A percentile compares a stretch with the other conserved stretches of the same genome.
phyloP scores from a whole-genome alignment of 331 rosid species.

The Malus hybrid region DNA sequence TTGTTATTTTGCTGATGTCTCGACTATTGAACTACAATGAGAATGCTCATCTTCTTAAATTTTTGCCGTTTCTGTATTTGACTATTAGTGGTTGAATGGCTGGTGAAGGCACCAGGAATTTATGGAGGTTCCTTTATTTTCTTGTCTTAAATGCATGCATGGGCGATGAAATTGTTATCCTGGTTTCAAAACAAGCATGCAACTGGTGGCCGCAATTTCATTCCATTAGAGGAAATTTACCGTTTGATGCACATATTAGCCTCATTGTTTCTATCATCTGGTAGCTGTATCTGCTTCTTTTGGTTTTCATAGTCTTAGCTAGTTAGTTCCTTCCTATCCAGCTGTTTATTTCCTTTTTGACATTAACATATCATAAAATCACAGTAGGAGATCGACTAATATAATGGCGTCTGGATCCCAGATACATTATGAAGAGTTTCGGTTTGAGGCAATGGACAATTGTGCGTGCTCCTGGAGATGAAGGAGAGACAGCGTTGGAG shows the following conservation, averaged over 20 bases:
- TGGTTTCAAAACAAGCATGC: not conserved
- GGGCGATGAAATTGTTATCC: not conserved
- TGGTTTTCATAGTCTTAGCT: not conserved
- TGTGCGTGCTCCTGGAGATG: slow-evolving; percentile 57
- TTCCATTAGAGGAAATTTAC: not conserved
- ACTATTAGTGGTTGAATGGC: not conserved
- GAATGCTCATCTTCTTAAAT: not conserved
- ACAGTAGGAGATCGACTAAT: not conserved
- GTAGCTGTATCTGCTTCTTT: not conserved
- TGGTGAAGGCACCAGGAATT: not conserved
- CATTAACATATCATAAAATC: not conserved
- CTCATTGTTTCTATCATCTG: not conserved
- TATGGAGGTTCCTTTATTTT: not conserved
- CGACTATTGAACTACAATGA: not conserved
- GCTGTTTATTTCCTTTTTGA: not conserved
- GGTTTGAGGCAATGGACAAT: slow-evolving; percentile 41
- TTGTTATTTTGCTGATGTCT: not conserved
- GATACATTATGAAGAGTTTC: slow-evolving; percentile 64
- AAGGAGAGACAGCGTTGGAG: slow-evolving; percentile 83
- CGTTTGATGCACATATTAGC: not conserved
- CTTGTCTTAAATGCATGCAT: not conserved
- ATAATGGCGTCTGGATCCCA: slow-evolving; percentile 13
- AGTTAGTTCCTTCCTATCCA: not conserved
- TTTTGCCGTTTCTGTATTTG: not conserved
- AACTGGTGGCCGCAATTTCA: not conserved